Conservation (phyloP, 345 rosid species). For the Murraya koenigii region DNA sequence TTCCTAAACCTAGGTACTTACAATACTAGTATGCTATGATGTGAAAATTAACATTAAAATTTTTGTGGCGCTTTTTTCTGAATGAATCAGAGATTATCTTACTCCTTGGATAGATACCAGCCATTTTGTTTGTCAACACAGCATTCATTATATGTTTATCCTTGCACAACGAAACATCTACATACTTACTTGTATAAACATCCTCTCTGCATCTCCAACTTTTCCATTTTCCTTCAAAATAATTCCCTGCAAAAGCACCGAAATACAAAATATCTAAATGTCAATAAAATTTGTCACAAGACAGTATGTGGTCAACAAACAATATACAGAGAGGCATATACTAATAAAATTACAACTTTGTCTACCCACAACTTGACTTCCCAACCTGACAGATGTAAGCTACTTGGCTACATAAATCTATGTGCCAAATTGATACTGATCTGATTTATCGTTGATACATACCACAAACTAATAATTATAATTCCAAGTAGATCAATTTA, state of each 20-base stretch:
- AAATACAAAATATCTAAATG: background rate
- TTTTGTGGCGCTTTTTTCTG: background rate
- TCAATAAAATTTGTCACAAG: background rate
- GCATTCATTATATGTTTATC: background rate
- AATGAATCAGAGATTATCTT: background rate
- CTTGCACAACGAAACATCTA: background rate
- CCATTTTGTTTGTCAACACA: background rate
- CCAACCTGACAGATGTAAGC: background rate
- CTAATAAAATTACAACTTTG: background rate
- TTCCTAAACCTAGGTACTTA: background rate
- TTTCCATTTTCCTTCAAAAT: constrained; percentile 82
- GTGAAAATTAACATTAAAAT: background rate
- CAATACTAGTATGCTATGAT: background rate
- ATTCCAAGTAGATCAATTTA: background rate
- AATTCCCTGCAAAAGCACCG: constrained; percentile 62
- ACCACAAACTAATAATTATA: background rate
- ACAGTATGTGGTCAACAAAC: background rate
- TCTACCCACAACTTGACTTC: background rate
- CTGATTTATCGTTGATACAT: background rate
- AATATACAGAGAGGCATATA: background rate
- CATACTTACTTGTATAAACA: constrained; percentile 89
- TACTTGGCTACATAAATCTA: background rate
- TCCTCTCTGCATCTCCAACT: constrained; percentile 88
- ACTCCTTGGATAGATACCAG: background rate
- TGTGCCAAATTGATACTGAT: background rate